These are phyloP conservation scores for Amanita thiersii DNA, from an alignment of 768 basidiomycete species.

Conservation along the genomic window DNA sequence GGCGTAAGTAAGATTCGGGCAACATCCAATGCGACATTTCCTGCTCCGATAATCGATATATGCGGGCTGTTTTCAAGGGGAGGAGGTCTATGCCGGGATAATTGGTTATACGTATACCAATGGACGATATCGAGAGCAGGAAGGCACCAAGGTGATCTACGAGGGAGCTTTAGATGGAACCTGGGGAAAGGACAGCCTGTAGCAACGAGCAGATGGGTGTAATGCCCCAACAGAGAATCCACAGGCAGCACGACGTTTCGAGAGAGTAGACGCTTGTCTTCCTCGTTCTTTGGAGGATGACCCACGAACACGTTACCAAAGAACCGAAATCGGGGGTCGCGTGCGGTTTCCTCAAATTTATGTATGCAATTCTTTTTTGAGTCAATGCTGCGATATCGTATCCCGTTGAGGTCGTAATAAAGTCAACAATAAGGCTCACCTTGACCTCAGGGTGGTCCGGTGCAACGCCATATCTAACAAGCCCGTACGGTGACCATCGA, in stretches of 20 bases:
- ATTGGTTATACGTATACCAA: conserved; percentile 95
- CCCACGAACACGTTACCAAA: conserved; percentile 83
- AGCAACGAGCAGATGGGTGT: conserved; percentile 82
- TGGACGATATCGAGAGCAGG: conserved; percentile 83
- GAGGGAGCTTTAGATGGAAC: conserved; percentile 46
- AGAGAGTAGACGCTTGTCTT: too few relatives aligned
- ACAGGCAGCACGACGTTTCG: conserved; percentile 55
- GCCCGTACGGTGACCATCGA: conserved; percentile 89
- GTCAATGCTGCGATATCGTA: neutral
- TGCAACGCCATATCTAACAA: conserved; percentile 94
- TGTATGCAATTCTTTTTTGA: conserved; percentile 99
- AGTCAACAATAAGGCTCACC: conserved; percentile 31
- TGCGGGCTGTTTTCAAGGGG: conserved; percentile 58
- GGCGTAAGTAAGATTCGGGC: conserved; percentile 83
- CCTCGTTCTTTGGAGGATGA: too few relatives aligned
- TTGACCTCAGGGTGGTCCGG: conserved; percentile 99
- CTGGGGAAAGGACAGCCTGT: conserved; percentile 73
- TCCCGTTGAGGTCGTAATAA: too few relatives aligned
- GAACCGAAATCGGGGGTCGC: conserved; percentile 77
- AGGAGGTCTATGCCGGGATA: conserved; percentile 46
- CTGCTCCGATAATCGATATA: conserved; percentile 85
- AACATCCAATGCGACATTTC: conserved; percentile 91
- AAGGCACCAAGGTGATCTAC: conserved; percentile 35
- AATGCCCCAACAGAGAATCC: conserved; percentile 52
- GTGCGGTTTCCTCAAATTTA: conserved; percentile 81